phyloP scores from a whole-genome alignment of 2,329 filamentous ascomycete species.

The Talaromyces islandicus region DNA sequence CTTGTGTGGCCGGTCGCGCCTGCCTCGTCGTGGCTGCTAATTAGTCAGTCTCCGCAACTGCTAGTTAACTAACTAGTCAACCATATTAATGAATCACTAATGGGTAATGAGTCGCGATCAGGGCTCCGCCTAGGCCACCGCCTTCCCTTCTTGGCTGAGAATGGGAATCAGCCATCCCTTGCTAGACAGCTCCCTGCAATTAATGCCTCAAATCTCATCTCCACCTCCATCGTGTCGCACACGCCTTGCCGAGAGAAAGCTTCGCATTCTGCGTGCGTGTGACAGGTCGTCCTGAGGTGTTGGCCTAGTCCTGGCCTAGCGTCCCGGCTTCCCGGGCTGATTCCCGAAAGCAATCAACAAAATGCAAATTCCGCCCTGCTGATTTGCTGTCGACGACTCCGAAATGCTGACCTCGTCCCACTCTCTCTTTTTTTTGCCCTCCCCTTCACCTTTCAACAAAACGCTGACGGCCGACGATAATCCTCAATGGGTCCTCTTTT shows the following conservation, averaged over 20 bases:
- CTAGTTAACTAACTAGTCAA: too few species aligned
- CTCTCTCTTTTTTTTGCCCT: not conserved
- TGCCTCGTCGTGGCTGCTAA: not conserved
- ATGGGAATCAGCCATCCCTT: not conserved
- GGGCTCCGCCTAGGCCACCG: not conserved
- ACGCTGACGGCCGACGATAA: not conserved
- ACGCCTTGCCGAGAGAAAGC: not conserved
- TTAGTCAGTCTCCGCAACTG: too few species aligned
- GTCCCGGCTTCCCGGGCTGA: conserved; percentile 10
- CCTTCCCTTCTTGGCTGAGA: not conserved
- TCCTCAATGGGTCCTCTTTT: not conserved
- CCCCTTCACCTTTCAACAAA: not conserved
- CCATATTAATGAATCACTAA: too few species aligned
- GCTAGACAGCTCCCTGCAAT: not conserved
- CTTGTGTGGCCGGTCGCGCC: not conserved
- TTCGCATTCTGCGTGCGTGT: not conserved
- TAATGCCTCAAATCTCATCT: not conserved
- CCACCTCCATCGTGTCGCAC: not conserved
- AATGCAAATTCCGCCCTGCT: not conserved
- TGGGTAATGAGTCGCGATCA: too few species aligned
- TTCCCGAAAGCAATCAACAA: not conserved
- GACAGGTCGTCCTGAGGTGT: not conserved
- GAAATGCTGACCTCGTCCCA: not conserved
- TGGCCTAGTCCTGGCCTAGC: conserved; percentile 1
- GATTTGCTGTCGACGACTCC: not conserved